Conservation (phyloP, 148 eudicot genomes). For the Cornus florida region DNA sequence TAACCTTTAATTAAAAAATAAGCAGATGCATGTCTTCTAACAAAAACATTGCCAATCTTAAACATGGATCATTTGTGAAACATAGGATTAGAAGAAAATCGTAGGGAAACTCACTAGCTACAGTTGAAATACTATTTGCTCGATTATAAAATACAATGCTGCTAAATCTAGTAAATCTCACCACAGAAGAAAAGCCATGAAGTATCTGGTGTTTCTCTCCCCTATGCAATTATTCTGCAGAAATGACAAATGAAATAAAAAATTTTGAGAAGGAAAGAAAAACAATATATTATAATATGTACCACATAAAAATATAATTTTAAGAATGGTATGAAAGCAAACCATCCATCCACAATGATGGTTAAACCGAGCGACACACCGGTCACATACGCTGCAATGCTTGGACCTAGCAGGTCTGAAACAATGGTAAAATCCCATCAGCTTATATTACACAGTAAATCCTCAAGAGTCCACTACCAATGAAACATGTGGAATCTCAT, state of each 20-base stretch:
- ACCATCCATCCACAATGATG: slow-evolving; percentile 99
- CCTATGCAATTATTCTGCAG: too few relatives aligned
- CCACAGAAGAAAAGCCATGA: too few relatives aligned
- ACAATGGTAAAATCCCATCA: slow-evolving; percentile 19
- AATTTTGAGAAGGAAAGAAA: not conserved
- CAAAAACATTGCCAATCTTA: not conserved
- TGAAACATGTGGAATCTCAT: too few relatives aligned
- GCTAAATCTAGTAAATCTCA: too few relatives aligned
- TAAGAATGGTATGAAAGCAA: slow-evolving; percentile 20
- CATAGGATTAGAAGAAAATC: too few relatives aligned
- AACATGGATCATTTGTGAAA: not conserved
- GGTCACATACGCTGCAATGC: slow-evolving; percentile 92
- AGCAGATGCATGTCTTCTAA: too few relatives aligned
- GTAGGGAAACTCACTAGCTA: not conserved
- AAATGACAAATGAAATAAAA: too few relatives aligned
- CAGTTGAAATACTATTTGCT: too few relatives aligned
- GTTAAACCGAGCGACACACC: slow-evolving; percentile 94
- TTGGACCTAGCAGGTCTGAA: slow-evolving; percentile 96
- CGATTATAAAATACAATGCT: too few relatives aligned
- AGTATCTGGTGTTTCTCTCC: too few relatives aligned
- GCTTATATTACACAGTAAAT: slow-evolving; percentile 2
- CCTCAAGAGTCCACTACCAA: too few relatives aligned
- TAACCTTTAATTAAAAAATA: too few relatives aligned
- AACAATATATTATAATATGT: slow-evolving; percentile 3
- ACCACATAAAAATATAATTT: not conserved